Conservation (phyloP, 176 grass and related monocot species). For the Sorghum bicolor region Sorghum_bicolor_NCBIv3 NC_012872.2:1948501-1949000, state of each 20-base stretch:
- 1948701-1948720: neutral
- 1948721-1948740: too few species aligned
- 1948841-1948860: neutral
- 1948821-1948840: neutral
- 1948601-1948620: neutral
- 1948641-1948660: neutral
- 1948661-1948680: too few species aligned
- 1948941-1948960: too few species aligned
- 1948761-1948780: too few species aligned
- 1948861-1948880: neutral
- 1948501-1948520: conserved; percentile 44
- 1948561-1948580: neutral
- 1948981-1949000: too few species aligned
- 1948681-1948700: neutral
- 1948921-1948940: too few species aligned
- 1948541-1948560: conserved; percentile 2
- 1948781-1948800: too few species aligned
- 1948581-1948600: neutral
- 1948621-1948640: neutral
- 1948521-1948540: conserved; percentile 10
- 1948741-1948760: too few species aligned
- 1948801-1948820: too few species aligned
- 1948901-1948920: too few species aligned
- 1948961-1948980: too few species aligned
- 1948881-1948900: too few species aligned